A percentile compares a stretch with the other conserved stretches of the same genome.
These are phyloP conservation scores for Daldinia bambusicola DNA, from an alignment of 495 filamentous ascomycete species.

Conservation along the genomic window DNA sequence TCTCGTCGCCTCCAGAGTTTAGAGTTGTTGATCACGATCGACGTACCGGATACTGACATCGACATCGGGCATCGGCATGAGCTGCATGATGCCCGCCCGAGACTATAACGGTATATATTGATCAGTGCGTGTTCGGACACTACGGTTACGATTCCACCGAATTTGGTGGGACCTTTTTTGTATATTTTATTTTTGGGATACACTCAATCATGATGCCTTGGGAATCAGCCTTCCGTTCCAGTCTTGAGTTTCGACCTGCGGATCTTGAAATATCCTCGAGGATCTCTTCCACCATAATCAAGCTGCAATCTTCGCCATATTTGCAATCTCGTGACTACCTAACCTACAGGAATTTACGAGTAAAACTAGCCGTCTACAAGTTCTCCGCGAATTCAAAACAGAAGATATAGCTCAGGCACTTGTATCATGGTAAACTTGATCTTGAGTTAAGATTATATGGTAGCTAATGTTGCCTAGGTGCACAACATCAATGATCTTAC, in stretches of 20 bases:
- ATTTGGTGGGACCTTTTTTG: slow-evolving; percentile 2
- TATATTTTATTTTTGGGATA: slow-evolving; percentile 14
- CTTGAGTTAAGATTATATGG: background rate
- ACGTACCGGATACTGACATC: slow-evolving; percentile 17
- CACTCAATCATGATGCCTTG: background rate
- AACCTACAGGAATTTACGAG: background rate
- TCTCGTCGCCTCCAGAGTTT: slow-evolving; percentile 49
- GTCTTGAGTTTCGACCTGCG: slow-evolving; percentile 4
- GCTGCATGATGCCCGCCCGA: slow-evolving; percentile 29
- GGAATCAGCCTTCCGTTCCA: background rate
- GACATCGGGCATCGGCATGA: slow-evolving; percentile 15
- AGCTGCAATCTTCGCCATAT: background rate
- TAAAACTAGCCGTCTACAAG: background rate
- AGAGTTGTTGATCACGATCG: slow-evolving; percentile 36
- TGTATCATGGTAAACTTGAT: background rate
- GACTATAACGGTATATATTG: slow-evolving; percentile 18
- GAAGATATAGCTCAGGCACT: background rate
- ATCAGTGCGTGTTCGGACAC: slow-evolving; percentile 21
- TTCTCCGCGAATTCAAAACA: background rate
- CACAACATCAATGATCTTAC: background rate
- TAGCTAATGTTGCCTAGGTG: background rate
- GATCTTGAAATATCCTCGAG: background rate
- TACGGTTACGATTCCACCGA: slow-evolving; percentile 2
- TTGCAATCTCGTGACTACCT: background rate
- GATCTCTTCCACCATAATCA: background rate